Conservation (phyloP, 2,329 filamentous ascomycete genomes). For the Zarea fungicola region DNA sequence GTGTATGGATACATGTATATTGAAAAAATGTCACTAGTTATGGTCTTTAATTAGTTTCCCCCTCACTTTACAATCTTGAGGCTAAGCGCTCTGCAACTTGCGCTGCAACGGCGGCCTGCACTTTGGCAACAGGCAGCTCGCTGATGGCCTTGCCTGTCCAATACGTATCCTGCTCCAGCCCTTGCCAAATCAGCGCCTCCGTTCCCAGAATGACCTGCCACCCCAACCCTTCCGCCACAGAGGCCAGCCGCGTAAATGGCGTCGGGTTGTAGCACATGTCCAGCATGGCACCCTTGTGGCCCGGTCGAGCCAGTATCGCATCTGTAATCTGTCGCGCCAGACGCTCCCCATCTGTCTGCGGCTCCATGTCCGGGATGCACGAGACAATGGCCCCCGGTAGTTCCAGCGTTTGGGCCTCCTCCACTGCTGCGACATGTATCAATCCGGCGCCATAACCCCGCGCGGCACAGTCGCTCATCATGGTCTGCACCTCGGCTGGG, state of each 20-base stretch:
- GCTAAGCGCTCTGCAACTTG: slow-evolving; percentile 31
- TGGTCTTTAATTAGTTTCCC: too few species aligned
- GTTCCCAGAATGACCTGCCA: slow-evolving; percentile 74
- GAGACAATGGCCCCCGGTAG: slow-evolving; percentile 63
- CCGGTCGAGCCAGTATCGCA: slow-evolving; percentile 36
- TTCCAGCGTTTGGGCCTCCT: slow-evolving; percentile 54
- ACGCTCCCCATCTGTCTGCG: slow-evolving; percentile 57
- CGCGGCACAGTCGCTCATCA: slow-evolving; percentile 57
- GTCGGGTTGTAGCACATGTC: slow-evolving; percentile 82
- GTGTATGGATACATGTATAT: slow-evolving; percentile 1
- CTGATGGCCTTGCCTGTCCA: slow-evolving; percentile 61
- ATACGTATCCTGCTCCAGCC: slow-evolving; percentile 59
- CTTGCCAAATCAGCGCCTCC: slow-evolving; percentile 73
- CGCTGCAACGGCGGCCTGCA: slow-evolving; percentile 47
- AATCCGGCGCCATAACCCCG: slow-evolving; percentile 57
- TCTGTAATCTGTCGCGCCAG: slow-evolving; percentile 52
- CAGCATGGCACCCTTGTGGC: slow-evolving; percentile 61
- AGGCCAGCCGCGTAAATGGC: slow-evolving; percentile 62
- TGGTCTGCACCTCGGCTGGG: slow-evolving; percentile 57
- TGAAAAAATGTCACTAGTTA: slow-evolving; percentile 20
- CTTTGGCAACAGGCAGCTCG: slow-evolving; percentile 54
- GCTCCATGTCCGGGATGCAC: slow-evolving; percentile 73
- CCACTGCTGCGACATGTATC: slow-evolving; percentile 54
- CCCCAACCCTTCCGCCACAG: slow-evolving; percentile 52
- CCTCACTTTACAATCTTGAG: slow-evolving; percentile 25